Percentiles rank a stretch among this genome's conserved stretches.
Conservation (phyloP, 2,329 filamentous ascomycete species). For the Arthrobotrys sinensis region DNA sequence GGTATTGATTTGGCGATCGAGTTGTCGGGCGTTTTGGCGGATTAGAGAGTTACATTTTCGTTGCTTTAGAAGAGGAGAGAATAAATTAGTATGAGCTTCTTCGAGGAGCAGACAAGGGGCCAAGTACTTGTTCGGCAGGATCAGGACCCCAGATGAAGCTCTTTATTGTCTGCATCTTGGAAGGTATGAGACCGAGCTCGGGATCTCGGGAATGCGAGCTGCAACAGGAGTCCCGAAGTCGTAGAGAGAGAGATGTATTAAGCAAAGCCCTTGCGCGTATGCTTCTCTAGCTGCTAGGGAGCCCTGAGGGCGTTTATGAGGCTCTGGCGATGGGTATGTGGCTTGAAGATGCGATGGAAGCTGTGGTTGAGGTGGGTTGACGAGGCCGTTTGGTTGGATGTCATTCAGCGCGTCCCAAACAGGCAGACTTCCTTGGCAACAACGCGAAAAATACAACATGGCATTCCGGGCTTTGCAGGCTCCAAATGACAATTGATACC, state of each 20-base stretch:
- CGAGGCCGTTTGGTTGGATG: slow-evolving; percentile 20
- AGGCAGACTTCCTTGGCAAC: slow-evolving; percentile 10
- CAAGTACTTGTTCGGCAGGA: slow-evolving; percentile 86
- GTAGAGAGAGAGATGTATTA: background rate
- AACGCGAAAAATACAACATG: slow-evolving; percentile 36
- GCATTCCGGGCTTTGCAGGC: background rate
- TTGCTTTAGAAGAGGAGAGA: slow-evolving; percentile 75
- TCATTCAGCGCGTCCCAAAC: slow-evolving; percentile 25
- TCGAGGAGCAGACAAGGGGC: slow-evolving; percentile 30
- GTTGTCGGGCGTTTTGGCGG: slow-evolving; percentile 88
- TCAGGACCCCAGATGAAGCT: slow-evolving; percentile 92
- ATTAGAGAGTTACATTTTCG: slow-evolving; percentile 95
- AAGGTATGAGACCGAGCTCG: background rate
- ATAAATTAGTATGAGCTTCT: slow-evolving; percentile 31
- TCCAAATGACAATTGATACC: background rate
- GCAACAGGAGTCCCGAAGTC: background rate
- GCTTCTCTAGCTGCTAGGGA: background rate
- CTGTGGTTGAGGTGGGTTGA: slow-evolving; percentile 15
- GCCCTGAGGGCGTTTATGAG: background rate
- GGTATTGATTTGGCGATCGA: slow-evolving; percentile 90
- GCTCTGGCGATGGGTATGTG: background rate
- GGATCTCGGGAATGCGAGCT: background rate
- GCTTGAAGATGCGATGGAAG: slow-evolving; percentile 20
- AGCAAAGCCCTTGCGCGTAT: background rate
- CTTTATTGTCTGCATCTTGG: slow-evolving; percentile 85